phyloP scores from a whole-genome alignment of 352 stramenopile genomes.

The Phytophthora sojae region DNA sequence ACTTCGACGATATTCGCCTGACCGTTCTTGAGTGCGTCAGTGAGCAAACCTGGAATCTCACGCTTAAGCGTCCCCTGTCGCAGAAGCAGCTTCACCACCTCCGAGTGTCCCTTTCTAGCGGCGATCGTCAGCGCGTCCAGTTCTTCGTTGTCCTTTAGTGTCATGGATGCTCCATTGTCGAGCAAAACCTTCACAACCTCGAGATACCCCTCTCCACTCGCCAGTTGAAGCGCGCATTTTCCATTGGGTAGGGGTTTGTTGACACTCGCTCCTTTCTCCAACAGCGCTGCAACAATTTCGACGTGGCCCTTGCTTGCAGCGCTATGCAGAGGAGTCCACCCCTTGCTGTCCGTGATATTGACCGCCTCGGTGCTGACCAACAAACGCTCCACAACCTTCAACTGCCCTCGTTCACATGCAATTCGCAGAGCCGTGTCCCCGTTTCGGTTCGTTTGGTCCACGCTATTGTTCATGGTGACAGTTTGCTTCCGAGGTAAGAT shows the following conservation, averaged over 20 bases:
- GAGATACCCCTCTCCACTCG: not conserved
- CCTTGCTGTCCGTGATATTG: not conserved
- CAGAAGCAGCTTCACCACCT: not conserved
- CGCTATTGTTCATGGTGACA: not conserved
- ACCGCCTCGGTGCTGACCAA: not conserved
- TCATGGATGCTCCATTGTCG: not conserved
- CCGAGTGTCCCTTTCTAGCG: not conserved
- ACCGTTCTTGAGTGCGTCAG: not conserved
- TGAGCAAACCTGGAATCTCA: not conserved
- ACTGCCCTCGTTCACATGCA: not conserved
- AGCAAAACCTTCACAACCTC: not conserved
- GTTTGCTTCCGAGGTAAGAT: not conserved
- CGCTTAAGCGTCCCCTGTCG: not conserved
- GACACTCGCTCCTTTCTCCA: not conserved
- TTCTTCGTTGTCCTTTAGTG: not conserved
- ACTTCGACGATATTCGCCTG: not conserved
- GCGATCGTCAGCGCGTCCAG: not conserved
- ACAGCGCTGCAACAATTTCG: not conserved
- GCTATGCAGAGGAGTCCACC: not conserved
- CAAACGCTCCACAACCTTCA: not conserved
- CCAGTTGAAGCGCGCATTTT: not conserved
- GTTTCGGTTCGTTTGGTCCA: conserved; percentile 1
- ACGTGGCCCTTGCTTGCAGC: not conserved
- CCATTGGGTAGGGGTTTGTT: not conserved
- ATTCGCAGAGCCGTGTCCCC: not conserved